phyloP scores from a whole-genome alignment of 1,284 basidiomycete species.

The Fomitopsis betulina region DNA sequence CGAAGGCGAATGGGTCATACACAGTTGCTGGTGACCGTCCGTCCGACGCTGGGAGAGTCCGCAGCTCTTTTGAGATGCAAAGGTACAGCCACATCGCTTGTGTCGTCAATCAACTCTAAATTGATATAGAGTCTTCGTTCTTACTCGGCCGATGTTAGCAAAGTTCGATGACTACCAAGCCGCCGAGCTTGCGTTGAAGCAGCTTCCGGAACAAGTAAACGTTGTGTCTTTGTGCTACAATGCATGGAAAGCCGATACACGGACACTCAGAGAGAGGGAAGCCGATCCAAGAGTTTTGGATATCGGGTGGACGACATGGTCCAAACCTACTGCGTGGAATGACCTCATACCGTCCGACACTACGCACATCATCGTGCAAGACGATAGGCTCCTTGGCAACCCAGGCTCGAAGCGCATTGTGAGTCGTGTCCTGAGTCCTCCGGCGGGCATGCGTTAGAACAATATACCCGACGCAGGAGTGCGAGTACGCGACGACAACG shows the following conservation, averaged over 20 bases:
- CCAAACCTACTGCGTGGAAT: constrained; percentile 12
- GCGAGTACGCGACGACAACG: constrained; percentile 6
- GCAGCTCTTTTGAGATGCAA: constrained; percentile 30
- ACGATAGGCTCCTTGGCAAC: constrained; percentile 21
- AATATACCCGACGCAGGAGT: constrained; percentile 12
- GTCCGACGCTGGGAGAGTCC: constrained; percentile 11
- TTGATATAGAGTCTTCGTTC: background rate
- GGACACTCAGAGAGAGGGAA: constrained; percentile 15
- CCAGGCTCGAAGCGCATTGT: constrained; percentile 17
- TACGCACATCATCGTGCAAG: constrained; percentile 22
- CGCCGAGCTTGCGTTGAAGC: constrained; percentile 11
- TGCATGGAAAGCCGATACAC: constrained; percentile 24
- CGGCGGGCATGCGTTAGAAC: background rate
- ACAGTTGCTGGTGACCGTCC: constrained; percentile 11
- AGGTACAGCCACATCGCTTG: constrained; percentile 17
- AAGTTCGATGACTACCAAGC: background rate
- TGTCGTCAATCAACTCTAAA: background rate
- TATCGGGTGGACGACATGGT: constrained; percentile 27
- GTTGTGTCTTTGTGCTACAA: constrained; percentile 28
- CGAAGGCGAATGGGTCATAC: constrained; percentile 28
- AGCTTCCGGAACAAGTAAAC: constrained; percentile 17
- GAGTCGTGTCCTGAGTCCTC: background rate
- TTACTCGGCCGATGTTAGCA: background rate
- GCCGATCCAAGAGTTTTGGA: constrained; percentile 28
- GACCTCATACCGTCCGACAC: constrained; percentile 14